Percentiles rank a stretch among this genome's conserved stretches.
These are phyloP conservation scores for Eimeria praecox DNA, from an alignment of 169 alveolate genomes.

Conservation along the genomic window DNA sequence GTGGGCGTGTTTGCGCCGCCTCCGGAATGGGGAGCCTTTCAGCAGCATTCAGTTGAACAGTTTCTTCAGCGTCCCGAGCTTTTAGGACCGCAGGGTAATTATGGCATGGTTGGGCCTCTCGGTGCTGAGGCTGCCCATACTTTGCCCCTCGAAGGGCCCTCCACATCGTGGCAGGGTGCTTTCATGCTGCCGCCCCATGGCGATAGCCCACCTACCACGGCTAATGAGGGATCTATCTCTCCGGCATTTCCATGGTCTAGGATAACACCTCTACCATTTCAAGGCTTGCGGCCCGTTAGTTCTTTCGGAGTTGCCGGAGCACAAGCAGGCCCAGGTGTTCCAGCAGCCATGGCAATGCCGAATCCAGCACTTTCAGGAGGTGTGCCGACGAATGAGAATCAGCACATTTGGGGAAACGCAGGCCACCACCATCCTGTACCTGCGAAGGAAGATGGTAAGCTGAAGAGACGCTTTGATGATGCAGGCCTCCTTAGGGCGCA, in stretches of 20 bases:
- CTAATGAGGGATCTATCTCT: neutral
- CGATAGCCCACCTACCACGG: neutral
- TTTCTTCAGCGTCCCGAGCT: neutral
- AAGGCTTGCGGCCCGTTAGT: no score
- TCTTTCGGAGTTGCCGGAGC: no score
- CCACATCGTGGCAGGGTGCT: neutral
- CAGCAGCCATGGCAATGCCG: neutral
- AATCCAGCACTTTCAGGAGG: neutral
- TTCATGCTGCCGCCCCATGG: neutral
- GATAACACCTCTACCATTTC: no score
- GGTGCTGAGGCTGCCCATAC: neutral
- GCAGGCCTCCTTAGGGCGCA: no score
- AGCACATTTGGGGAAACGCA: neutral
- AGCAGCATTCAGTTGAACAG: neutral
- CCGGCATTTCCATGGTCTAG: no score
- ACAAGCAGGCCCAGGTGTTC: neutral
- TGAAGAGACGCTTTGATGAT: neutral
- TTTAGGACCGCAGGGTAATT: neutral
- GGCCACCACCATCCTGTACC: neutral
- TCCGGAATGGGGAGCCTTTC: neutral
- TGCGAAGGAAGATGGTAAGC: neutral
- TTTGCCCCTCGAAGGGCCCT: neutral
- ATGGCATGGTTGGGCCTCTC: neutral
- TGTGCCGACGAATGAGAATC: neutral
- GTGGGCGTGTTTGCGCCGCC: neutral